These are phyloP conservation scores for Colletotrichum sp. DNA, from an alignment of 2,329 filamentous ascomycete genomes.

Conservation along the genomic window DNA sequence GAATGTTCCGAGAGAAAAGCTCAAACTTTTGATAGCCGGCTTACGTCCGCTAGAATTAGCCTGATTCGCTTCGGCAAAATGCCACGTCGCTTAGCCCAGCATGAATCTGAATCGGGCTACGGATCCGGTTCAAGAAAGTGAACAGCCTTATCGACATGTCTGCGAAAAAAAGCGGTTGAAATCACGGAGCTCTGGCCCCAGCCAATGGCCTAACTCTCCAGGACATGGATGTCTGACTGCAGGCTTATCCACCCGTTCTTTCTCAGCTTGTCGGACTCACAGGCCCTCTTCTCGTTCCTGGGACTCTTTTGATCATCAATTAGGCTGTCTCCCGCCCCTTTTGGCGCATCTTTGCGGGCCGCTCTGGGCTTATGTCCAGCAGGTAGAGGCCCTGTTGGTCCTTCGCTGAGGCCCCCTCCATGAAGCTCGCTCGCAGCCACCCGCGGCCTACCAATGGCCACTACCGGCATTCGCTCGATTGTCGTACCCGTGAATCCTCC, in stretches of 20 bases:
- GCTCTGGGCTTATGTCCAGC: neutral
- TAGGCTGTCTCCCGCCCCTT: neutral
- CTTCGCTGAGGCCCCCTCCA: neutral
- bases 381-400: neutral
- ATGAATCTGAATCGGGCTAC: neutral
- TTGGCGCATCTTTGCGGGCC: neutral
- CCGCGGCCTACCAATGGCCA: neutral
- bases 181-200: neutral
- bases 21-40: neutral
- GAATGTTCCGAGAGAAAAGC: neutral
- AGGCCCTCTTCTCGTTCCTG: neutral
- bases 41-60: neutral
- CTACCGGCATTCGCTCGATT: neutral
- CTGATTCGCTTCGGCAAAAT: neutral
- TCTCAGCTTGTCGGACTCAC: neutral
- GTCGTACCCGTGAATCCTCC: neutral
- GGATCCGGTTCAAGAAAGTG: neutral
- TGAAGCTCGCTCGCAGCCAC: neutral
- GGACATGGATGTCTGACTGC: neutral
- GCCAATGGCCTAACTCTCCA: neutral
- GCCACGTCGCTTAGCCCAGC: neutral
- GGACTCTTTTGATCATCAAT: neutral
- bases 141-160: neutral
- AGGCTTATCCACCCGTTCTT: neutral
- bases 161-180: neutral